Evolutionary conservation across 2,329 filamentous ascomycete species (phyloP).

Genomic region (Graphiopsis chlorocephala): DNA sequence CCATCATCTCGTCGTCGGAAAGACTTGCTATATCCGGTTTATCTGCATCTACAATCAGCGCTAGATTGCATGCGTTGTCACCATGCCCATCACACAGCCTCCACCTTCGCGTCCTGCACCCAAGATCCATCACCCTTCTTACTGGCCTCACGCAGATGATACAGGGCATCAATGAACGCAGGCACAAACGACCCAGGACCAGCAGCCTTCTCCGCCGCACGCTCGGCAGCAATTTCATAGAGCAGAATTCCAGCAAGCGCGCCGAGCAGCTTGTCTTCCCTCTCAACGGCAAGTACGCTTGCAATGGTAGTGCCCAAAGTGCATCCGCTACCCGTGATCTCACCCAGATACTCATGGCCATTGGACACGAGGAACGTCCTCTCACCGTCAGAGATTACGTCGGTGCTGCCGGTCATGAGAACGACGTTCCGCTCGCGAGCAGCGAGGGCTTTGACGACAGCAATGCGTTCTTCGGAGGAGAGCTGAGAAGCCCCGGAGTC

Average conservation of each 20-base stretch:
- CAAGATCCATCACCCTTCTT: constrained; percentile 50
- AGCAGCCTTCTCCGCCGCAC: constrained; percentile 54
- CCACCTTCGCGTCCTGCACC: constrained; percentile 53
- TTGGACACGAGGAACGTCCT: constrained; percentile 69
- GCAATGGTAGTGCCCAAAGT: constrained; percentile 79
- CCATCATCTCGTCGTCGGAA: no score
- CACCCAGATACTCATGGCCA: constrained; percentile 68
- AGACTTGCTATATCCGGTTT: background rate
- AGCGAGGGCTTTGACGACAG: constrained; percentile 66
- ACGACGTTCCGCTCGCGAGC: constrained; percentile 67
- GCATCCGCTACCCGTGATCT: constrained; percentile 75
- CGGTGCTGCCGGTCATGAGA: constrained; percentile 76
- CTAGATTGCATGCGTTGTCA: background rate
- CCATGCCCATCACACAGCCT: constrained; percentile 19
- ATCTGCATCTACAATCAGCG: background rate
- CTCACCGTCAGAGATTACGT: constrained; percentile 73
- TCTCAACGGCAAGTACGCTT: constrained; percentile 65
- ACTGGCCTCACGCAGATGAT: constrained; percentile 48
- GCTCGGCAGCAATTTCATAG: constrained; percentile 75
- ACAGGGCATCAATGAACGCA: constrained; percentile 74
- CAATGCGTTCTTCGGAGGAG: constrained; percentile 54
- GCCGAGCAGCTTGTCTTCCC: constrained; percentile 66
- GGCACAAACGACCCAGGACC: constrained; percentile 87
- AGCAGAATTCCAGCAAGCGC: constrained; percentile 70
- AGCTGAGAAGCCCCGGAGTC: constrained; percentile 66